phyloP scores from a whole-genome alignment of 148 eudicot genomes.

The Dianthus caryophyllus region DNA sequence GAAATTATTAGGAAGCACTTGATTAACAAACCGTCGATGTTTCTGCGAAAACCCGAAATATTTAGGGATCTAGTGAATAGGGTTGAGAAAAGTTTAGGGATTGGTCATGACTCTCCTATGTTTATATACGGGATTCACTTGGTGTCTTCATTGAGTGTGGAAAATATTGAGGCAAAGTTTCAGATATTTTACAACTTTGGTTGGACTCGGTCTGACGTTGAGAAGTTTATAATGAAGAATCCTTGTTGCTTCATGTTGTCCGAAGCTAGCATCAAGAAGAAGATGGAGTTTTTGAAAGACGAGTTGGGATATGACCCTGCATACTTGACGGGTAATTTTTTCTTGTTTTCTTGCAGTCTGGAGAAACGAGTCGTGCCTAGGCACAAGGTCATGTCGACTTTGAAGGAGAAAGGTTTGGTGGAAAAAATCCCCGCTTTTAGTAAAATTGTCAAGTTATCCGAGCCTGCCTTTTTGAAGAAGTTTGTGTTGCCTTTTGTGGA shows the following conservation, averaged over 20 bases:
- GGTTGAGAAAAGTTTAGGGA: too few relatives aligned
- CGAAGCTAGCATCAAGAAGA: slow-evolving; percentile 20
- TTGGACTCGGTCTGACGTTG: slow-evolving; percentile 26
- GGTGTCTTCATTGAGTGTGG: not conserved
- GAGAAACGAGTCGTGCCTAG: too few relatives aligned
- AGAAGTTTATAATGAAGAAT: not conserved
- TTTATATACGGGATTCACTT: slow-evolving; percentile 21
- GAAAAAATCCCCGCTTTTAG: slow-evolving; percentile 21
- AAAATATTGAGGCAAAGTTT: too few relatives aligned
- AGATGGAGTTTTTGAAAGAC: too few relatives aligned
- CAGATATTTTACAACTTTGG: too few relatives aligned
- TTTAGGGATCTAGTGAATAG: not conserved
- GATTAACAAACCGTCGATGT: not conserved
- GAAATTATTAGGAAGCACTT: too few relatives aligned
- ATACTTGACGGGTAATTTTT: too few relatives aligned
- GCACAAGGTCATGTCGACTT: too few relatives aligned
- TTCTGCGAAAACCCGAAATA: not conserved
- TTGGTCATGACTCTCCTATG: slow-evolving; percentile 17
- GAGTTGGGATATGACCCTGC: too few relatives aligned
- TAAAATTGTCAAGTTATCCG: slow-evolving; percentile 12
- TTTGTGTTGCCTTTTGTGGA: too few relatives aligned
- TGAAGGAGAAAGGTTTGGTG: too few relatives aligned
- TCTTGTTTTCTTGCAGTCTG: too few relatives aligned
- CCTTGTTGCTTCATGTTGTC: slow-evolving; percentile 17
- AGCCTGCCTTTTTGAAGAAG: not conserved